These are phyloP conservation scores for Crithidia bombi DNA, from an alignment of 208 protist species.

Conservation along the genomic window DNA sequence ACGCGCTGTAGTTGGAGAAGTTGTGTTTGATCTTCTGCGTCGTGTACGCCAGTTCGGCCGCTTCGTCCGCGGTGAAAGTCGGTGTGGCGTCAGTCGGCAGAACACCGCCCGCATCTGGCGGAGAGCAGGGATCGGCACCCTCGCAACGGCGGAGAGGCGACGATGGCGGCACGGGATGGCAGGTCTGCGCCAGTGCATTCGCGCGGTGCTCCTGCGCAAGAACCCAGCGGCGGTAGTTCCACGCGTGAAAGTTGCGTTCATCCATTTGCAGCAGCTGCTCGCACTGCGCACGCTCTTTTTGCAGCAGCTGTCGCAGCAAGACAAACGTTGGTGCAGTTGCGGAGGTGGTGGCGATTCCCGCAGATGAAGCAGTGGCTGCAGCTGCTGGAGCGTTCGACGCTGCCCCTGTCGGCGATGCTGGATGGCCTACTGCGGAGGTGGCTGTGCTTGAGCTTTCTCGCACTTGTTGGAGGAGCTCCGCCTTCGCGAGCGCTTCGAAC, in stretches of 20 bases:
- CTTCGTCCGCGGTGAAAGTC: slow-evolving; percentile 51
- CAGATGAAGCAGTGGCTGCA: background rate
- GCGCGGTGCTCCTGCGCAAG: slow-evolving; percentile 36
- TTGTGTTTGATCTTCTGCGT: slow-evolving; percentile 88
- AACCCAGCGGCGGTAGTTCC: slow-evolving; percentile 86
- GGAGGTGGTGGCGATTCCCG: background rate
- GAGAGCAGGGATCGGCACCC: too few relatives aligned
- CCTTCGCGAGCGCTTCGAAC: slow-evolving; percentile 38
- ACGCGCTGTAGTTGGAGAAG: slow-evolving; percentile 98
- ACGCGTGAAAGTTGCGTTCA: slow-evolving; percentile 92
- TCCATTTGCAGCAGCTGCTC: slow-evolving; percentile 77
- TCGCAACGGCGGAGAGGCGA: background rate
- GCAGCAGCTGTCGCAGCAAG: slow-evolving; percentile 40
- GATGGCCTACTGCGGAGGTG: too few relatives aligned
- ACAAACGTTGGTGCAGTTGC: background rate
- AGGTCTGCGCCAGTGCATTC: slow-evolving; percentile 6
- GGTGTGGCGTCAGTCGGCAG: background rate
- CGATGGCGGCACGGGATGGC: background rate
- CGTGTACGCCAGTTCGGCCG: slow-evolving; percentile 85
- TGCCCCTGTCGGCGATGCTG: background rate
- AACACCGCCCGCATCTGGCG: too few relatives aligned
- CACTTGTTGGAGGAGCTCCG: slow-evolving; percentile 17
- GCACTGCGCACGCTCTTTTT: slow-evolving; percentile 70
- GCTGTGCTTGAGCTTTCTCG: background rate
- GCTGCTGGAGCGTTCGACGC: background rate